Conservation (phyloP, 345 rosid species). For the Ricinus communis region DNA sequence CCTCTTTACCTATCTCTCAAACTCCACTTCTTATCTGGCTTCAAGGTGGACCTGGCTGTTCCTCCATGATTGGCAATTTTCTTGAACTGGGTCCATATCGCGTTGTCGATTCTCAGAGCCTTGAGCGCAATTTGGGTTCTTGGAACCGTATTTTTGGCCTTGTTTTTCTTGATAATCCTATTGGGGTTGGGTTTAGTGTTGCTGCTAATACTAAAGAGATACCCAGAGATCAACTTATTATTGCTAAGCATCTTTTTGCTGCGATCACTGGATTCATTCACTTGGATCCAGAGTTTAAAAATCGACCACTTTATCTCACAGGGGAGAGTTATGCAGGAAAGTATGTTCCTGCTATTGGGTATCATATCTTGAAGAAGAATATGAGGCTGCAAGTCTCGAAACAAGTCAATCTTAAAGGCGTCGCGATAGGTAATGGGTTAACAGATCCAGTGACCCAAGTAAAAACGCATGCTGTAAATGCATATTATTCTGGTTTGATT, state of each 20-base stretch:
- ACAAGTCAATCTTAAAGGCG: constrained; percentile 54
- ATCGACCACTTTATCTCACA: constrained; percentile 58
- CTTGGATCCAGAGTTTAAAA: constrained; percentile 40
- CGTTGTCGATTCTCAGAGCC: constrained; percentile 36
- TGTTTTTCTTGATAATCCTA: constrained; percentile 76
- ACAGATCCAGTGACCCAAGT: constrained; percentile 68
- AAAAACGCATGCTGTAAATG: constrained; percentile 51
- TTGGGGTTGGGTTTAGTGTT: constrained; percentile 80
- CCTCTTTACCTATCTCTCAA: constrained; percentile 39
- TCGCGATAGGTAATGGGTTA: constrained; percentile 79
- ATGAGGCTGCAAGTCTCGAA: constrained; percentile 23
- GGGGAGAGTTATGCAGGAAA: constrained; percentile 91
- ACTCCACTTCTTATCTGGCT: constrained; percentile 85
- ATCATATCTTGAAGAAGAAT: constrained; percentile 56
- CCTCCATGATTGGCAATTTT: constrained; percentile 86
- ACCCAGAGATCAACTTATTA: constrained; percentile 32
- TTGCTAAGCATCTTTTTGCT: constrained; percentile 55
- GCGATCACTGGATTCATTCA: constrained; percentile 53
- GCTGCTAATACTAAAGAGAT: constrained; percentile 56
- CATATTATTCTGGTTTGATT: constrained; percentile 61
- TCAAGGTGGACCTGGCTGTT: constrained; percentile 93
- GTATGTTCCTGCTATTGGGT: constrained; percentile 76
- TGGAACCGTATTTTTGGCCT: constrained; percentile 85
- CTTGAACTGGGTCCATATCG: constrained; percentile 88
- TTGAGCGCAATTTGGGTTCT: constrained; percentile 58